Conservation (phyloP, 306 rosid genomes). For the Elaeagnus macrophylla region DNA sequence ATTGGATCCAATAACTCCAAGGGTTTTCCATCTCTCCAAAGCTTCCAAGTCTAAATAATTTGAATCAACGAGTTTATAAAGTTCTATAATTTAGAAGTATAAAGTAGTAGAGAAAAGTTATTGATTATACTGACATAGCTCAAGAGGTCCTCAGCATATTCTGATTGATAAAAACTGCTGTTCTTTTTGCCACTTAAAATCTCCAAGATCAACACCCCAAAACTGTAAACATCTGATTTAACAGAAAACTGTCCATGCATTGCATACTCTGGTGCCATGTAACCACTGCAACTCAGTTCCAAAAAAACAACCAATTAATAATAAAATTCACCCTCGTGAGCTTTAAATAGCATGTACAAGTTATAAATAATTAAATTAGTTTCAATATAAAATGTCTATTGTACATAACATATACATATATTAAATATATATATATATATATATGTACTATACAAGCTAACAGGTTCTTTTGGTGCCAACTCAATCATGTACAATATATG, state of each 20-base stretch:
- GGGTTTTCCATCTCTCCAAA: constrained; percentile 1
- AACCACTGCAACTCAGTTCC: not conserved
- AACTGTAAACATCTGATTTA: not conserved
- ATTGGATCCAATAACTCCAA: constrained; percentile 27
- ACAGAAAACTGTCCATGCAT: constrained; percentile 1
- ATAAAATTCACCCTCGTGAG: no score
- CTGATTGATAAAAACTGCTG: not conserved
- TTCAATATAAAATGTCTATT: no score
- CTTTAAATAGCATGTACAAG: no score
- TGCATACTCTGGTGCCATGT: not conserved
- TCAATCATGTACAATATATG: no score
- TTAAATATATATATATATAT: no score
- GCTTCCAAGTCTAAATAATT: not conserved
- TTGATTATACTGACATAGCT: constrained; percentile 2
- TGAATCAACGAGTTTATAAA: no score
- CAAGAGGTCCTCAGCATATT: not conserved
- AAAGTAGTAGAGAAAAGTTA: not conserved
- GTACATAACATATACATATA: not conserved
- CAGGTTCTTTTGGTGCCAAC: not conserved
- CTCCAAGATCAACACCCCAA: constrained; percentile 2
- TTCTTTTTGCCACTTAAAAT: constrained; percentile 8
- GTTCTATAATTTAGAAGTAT: not conserved
- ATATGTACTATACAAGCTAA: not conserved
- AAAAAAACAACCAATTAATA: not conserved
- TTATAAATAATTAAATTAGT: no score